Conservation (phyloP, 2,329 filamentous ascomycete species). For the Monilinia vaccinii-corymbosi region DNA sequence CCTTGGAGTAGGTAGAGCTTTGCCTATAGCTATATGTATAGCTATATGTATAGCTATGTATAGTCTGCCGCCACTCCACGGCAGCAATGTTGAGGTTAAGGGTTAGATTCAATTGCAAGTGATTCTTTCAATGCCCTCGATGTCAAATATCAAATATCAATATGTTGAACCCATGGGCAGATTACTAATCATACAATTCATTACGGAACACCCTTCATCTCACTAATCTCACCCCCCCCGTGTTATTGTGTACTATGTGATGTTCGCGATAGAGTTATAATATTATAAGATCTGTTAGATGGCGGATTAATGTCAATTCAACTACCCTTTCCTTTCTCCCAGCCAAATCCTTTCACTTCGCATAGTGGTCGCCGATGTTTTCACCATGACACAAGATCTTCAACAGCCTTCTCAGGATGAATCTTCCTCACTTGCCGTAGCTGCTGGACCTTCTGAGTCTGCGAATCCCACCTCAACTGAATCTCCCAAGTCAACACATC, state of each 20-base stretch:
- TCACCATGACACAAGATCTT: slow-evolving; percentile 28
- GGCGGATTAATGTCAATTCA: neutral
- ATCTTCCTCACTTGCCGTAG: neutral
- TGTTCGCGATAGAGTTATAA: slow-evolving; percentile 1
- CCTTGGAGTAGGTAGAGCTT: too few species aligned
- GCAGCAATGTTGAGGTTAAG: too few species aligned
- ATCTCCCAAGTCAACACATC: slow-evolving; percentile 22
- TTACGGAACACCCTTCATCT: neutral
- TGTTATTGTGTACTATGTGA: neutral
- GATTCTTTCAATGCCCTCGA: too few species aligned
- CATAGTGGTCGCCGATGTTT: slow-evolving; percentile 24
- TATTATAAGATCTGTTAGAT: neutral
- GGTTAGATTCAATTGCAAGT: too few species aligned
- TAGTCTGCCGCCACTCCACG: too few species aligned
- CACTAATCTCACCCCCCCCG: slow-evolving; percentile 2
- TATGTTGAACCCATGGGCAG: too few species aligned
- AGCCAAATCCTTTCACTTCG: neutral
- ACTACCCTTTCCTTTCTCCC: neutral
- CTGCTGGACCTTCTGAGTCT: slow-evolving; percentile 13
- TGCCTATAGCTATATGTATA: too few species aligned
- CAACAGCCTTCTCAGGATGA: slow-evolving; percentile 19
- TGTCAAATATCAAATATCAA: too few species aligned
- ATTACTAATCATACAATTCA: too few species aligned
- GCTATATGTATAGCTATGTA: too few species aligned
- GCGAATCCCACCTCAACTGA: slow-evolving; percentile 16